Base-by-base conservation (phyloP, 306 rosid species). In the Mimosa pudica region DNA sequence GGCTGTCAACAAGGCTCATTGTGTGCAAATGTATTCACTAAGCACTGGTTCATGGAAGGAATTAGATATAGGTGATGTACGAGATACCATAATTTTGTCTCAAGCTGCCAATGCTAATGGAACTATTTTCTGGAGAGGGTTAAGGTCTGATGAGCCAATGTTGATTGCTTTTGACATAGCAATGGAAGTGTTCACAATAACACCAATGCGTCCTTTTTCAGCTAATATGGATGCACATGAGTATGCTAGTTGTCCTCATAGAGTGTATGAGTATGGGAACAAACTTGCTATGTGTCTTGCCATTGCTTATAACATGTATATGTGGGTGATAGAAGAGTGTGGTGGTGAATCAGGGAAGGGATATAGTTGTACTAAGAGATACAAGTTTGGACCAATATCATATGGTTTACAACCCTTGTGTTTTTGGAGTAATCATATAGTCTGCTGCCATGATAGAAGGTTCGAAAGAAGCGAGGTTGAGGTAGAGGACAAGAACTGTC, bases 51-150 rank as follows among this genome's bases (percentile, higher is more conserved):
- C 58, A 52, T 52, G 58, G 58, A 52, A 52, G 58, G 58, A 52
- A 52, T 6, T 16, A 52, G 18, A 52, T 4, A 51, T 14, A 1
- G 7, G 17, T 17, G 6, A 4, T 51, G 2, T 51, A 12, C 12
- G 1, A 2, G 4, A 3, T 13, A 0, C 57, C 2, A 5, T 0
- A 13, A 0, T 52, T 52, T 12, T 5, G 0, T 0, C 58, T 14
- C 2, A 0, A 14, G n/a, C 2, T 52, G 6, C 5, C 18, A 14
- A 0, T 52, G n/a, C n/a, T 14, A 13, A 52, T 52, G 58, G 58
- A 12, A 14, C 58, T 52, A 49, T 49, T 49, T 49, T 49, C 3
- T 49, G 55, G 55, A 2, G 1, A 13, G 58, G 7, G 16, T 4
- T 6, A 0, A 7, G 8, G 18, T 12, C 2, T 47, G 14, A 49